phyloP scores from a whole-genome alignment of 2,329 filamentous ascomycete species.

The Onygenales sp. region DNA sequence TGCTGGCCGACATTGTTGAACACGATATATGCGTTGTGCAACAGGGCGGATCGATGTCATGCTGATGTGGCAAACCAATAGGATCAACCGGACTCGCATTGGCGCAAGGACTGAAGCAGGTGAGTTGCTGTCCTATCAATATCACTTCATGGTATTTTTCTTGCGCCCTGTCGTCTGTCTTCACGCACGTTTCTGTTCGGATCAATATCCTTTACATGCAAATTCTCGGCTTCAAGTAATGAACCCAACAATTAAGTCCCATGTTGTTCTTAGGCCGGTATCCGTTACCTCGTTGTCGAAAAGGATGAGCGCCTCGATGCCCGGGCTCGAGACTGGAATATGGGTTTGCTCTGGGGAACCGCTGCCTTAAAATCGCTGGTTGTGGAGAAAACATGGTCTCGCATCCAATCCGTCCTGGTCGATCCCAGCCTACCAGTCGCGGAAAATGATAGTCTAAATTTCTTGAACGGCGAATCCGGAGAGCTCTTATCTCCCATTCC shows the following conservation, averaged over 20 bases:
- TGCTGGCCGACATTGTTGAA: background rate
- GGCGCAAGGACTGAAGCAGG: slow-evolving; percentile 1
- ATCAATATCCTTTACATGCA: slow-evolving; percentile 10
- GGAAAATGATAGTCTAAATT: slow-evolving; percentile 12
- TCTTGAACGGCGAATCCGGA: slow-evolving; percentile 16
- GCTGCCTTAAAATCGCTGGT: slow-evolving; percentile 14
- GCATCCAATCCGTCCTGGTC: slow-evolving; percentile 11
- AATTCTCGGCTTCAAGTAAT: too few species aligned
- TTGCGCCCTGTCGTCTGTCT: background rate
- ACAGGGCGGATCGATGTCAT: background rate
- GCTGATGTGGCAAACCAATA: background rate
- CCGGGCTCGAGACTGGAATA: slow-evolving; percentile 20
- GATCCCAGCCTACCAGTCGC: slow-evolving; percentile 15
- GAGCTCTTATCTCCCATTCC: slow-evolving; percentile 13
- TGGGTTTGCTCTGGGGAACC: slow-evolving; percentile 20
- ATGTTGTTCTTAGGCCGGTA: slow-evolving; percentile 4
- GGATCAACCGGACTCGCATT: background rate
- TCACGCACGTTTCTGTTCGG: background rate
- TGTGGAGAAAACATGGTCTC: slow-evolving; percentile 12
- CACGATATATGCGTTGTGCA: background rate
- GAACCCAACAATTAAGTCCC: too few species aligned
- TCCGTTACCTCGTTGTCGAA: slow-evolving; percentile 16
- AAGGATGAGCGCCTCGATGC: slow-evolving; percentile 13
- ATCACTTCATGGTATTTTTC: background rate
- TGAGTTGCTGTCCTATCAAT: background rate